Evolutionary conservation across 352 stramenopile species (phyloP), one percentile per base, ranked within the genome.

Genomic region (Phytophthora idaei): DNA sequence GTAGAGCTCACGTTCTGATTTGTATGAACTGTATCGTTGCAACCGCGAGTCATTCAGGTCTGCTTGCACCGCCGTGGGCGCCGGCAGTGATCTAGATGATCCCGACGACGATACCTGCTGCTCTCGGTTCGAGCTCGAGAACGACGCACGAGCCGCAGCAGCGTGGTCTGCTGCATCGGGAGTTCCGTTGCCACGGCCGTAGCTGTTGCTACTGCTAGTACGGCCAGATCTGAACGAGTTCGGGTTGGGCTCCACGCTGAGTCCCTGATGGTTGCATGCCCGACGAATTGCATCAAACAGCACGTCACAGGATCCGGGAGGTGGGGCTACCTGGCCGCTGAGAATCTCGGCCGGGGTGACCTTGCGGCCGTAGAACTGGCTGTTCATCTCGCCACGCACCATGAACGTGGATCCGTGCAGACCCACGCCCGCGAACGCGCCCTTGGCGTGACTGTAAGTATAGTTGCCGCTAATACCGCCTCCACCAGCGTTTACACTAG

Each of bases 361-460:
- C 8, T 95, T 87, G 11, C 81, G 80, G 12, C 87, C 89, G 71
- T 96, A 96, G 54, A 94, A 96, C 61, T 89, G 80, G 45, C 46
- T 66, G 71, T 96, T 96, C 83, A 96, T 93, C 61, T 94, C 85
- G 17, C 86, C 85, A 14, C 89, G 83, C 29, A 93, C 80, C 56
- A 94, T 75, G 57, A 96, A 95, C 41, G 85, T 93, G 21, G 87
- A 94, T 49, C 87, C 87, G 54, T 94, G 85, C 17, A 96, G 75
- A 1, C 85, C 87, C 14, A 93, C 71, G 29, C 89, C 89, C 0
- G 87, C 89, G 52, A 94, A 96, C 39, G 75, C 71, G 9, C 89
- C 89, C 67, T 95, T 96, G 28, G 85, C 81, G 61, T 90, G 89
- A 65, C 79, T 91, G 76, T 96, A 96, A 58, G 87, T 92, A 74